A percentile compares a stretch with the other conserved stretches of the same genome.
These are phyloP conservation scores for Lipomyces kockii DNA, from an alignment of 805 yeast species.

Conservation along the genomic window DNA sequence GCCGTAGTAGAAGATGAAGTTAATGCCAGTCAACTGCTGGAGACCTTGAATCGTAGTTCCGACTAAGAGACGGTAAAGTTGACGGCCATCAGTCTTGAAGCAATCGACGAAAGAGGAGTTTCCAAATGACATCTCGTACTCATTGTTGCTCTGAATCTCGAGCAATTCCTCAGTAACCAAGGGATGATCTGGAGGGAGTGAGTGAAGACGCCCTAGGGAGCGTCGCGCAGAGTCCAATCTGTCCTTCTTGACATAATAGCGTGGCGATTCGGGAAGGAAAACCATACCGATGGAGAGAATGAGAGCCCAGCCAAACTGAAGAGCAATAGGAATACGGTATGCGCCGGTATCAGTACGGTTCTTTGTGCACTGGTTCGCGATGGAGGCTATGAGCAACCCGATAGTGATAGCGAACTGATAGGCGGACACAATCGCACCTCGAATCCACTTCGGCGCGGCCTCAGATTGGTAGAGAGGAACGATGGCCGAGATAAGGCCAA, in stretches of 20 bases:
- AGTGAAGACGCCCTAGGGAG: constrained; percentile 55
- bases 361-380: constrained; percentile 44
- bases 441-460: constrained; percentile 76
- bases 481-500: constrained; percentile 76
- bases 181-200: constrained; percentile 52
- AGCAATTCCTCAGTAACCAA: constrained; percentile 52
- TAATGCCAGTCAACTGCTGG: constrained; percentile 90
- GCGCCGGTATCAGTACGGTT: constrained; percentile 69
- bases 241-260: constrained; percentile 66
- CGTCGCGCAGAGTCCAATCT: constrained; percentile 60
- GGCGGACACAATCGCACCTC: constrained; percentile 77
- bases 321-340: constrained; percentile 78
- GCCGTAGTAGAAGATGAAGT: constrained; percentile 88
- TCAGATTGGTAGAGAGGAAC: constrained; percentile 82
- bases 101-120: constrained; percentile 21
- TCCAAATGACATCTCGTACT: constrained; percentile 47
- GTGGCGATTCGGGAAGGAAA: constrained; percentile 76
- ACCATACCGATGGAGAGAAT: constrained; percentile 63
- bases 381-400: constrained; percentile 67
- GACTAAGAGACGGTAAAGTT: constrained; percentile 51
- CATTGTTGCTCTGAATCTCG: constrained; percentile 56
- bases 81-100: constrained; percentile 41
- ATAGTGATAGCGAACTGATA: constrained; percentile 75
- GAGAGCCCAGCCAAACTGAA: constrained; percentile 72
- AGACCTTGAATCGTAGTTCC: constrained; percentile 74